Evolutionary conservation across 2,329 filamentous ascomycete genomes (phyloP).

Genomic region (Penicillium hesseltinei): DNA sequence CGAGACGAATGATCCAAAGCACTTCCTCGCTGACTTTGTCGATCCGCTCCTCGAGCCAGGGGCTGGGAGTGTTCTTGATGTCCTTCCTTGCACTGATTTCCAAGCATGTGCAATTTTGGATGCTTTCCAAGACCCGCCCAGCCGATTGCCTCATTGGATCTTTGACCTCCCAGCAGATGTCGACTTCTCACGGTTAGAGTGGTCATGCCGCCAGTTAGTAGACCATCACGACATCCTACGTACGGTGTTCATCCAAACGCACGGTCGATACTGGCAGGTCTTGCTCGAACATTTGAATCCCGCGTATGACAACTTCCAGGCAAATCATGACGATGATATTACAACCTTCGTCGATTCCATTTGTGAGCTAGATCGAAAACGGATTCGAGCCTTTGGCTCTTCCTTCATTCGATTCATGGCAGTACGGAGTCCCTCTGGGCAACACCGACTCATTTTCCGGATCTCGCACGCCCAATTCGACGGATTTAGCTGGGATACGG

Average conservation of each 20-base stretch:
- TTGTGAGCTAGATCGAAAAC: background rate
- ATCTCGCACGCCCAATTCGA: background rate
- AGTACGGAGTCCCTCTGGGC: background rate
- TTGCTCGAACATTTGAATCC: background rate
- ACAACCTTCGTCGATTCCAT: background rate
- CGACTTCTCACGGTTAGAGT: background rate
- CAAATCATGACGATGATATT: background rate
- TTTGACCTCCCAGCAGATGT: background rate
- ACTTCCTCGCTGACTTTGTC: background rate
- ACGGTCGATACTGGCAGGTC: background rate
- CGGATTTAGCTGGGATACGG: background rate
- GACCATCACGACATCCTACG: background rate
- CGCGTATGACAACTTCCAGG: background rate
- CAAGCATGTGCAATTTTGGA: background rate
- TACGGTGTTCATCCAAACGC: background rate
- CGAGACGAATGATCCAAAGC: background rate
- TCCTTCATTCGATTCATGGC: background rate
- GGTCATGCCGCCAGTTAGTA: background rate
- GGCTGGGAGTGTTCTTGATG: background rate
- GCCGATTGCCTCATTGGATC: background rate
- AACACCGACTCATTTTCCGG: background rate
- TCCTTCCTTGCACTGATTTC: conserved; percentile 1
- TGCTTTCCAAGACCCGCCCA: background rate
- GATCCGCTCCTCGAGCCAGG: background rate
- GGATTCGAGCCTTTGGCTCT: background rate